These are phyloP conservation scores for Saccharum hybrid DNA, from an alignment of 202 grass and related monocot genomes.

Conservation along the genomic window DNA sequence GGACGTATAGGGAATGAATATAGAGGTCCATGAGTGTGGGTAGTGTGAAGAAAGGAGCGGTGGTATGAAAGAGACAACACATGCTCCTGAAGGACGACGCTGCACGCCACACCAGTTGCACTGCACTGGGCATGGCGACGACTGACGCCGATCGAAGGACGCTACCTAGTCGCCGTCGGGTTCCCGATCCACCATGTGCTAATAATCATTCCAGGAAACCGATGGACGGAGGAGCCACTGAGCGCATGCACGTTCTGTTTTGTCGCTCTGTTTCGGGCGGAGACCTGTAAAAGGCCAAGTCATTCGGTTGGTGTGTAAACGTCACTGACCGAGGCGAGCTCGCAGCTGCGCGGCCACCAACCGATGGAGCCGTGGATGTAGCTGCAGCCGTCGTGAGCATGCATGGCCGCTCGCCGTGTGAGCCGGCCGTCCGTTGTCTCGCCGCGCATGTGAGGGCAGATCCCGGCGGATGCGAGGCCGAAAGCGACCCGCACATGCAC, in stretches of 20 bases:
- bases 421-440: neutral
- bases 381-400: neutral
- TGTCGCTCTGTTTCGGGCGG: neutral
- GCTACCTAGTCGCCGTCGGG: slow-evolving; percentile 33
- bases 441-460: slow-evolving; percentile 30
- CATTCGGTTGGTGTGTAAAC: slow-evolving; percentile 15
- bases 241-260: neutral
- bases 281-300: neutral
- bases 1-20: too few relatives aligned
- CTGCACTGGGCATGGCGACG: neutral
- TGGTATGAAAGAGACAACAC: neutral
- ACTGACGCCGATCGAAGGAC: neutral
- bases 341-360: slow-evolving; percentile 6
- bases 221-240: neutral
- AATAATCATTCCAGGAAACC: too few relatives aligned
- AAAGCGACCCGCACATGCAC: slow-evolving; percentile 29
- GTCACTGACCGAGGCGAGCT: slow-evolving; percentile 5
- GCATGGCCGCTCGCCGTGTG: neutral
- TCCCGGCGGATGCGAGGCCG: slow-evolving; percentile 18
- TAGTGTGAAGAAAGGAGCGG: neutral
- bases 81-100: neutral
- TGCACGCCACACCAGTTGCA: too few relatives aligned
- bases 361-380: slow-evolving; percentile 4
- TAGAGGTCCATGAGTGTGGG: too few relatives aligned
- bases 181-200: slow-evolving; percentile 20